These are phyloP conservation scores for Arthrobotrys musiformis DNA, from an alignment of 2,329 filamentous ascomycete genomes.

Conservation along the genomic window DNA sequence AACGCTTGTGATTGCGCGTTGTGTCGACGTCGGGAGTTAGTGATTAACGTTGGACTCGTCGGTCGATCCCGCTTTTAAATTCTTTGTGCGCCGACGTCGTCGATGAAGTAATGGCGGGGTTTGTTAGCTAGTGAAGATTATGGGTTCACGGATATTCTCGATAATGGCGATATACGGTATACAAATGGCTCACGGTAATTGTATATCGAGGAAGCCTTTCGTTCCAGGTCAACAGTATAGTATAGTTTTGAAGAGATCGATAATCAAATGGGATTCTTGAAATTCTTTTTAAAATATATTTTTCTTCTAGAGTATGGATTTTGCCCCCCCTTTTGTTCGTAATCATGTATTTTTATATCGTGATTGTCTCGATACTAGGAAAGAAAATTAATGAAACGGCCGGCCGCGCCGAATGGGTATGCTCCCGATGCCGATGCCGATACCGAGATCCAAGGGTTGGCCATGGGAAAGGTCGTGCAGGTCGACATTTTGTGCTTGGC, in stretches of 20 bases:
- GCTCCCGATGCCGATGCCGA: constrained; percentile 43
- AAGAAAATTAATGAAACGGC: neutral
- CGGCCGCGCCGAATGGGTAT: constrained; percentile 31
- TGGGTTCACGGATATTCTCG: neutral
- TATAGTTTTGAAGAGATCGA: too few species aligned
- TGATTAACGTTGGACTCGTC: too few species aligned
- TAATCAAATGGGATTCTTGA: neutral
- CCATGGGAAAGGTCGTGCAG: neutral
- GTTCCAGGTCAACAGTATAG: too few species aligned
- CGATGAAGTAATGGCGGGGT: neutral
- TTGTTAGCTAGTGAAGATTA: neutral
- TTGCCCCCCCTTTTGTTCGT: neutral
- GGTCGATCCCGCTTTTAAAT: too few species aligned
- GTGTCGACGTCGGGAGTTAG: too few species aligned
- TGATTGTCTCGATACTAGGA: neutral
- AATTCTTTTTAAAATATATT: neutral
- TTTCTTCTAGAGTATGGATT: too few species aligned
- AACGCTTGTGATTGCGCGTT: too few species aligned
- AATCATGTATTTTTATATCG: neutral
- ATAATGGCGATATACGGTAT: neutral
- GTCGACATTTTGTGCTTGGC: constrained; percentile 12
- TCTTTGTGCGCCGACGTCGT: too few species aligned
- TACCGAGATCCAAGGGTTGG: constrained; percentile 49
- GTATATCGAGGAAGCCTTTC: too few species aligned
- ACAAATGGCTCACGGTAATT: neutral